These are phyloP conservation scores for Penicillium tannophilum DNA, from an alignment of 495 filamentous ascomycete species.

Conservation along the genomic window DNA sequence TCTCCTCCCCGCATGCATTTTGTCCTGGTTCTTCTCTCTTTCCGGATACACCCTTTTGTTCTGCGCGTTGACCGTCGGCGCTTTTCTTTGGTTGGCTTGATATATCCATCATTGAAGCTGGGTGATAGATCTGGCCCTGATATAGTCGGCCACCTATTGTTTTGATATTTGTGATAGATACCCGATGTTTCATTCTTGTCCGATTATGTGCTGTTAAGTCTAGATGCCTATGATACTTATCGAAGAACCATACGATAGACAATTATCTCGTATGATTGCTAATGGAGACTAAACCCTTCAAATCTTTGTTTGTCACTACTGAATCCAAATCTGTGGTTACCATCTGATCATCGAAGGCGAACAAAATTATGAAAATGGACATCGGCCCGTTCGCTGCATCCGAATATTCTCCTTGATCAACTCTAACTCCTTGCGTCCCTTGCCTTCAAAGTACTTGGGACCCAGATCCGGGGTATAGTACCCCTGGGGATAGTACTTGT, in stretches of 20 bases:
- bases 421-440: constrained; percentile 52
- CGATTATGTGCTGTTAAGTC: not conserved
- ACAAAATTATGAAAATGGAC: constrained; percentile 47
- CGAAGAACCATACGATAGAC: not conserved
- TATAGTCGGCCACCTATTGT: constrained; percentile 8
- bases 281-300: not conserved
- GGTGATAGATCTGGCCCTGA: constrained; percentile 10
- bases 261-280: constrained; percentile 1
- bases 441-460: constrained; percentile 55
- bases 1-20: not conserved
- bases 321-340: no score
- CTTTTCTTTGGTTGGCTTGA: constrained; percentile 14
- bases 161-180: constrained; percentile 30
- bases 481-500: constrained; percentile 59
- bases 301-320: not conserved
- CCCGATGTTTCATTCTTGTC: constrained; percentile 23
- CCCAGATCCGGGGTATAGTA: constrained; percentile 61
- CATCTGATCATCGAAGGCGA: no score
- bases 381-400: constrained; percentile 41
- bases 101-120: constrained; percentile 5
- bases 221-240: constrained; percentile 2
- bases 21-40: constrained; percentile 10
- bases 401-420: constrained; percentile 35
- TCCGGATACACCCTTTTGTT: not conserved
- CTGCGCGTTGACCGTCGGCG: constrained; percentile 1